Conservation (phyloP, 2,329 filamentous ascomycete species). For the Penicillium rolfsii region DNA sequence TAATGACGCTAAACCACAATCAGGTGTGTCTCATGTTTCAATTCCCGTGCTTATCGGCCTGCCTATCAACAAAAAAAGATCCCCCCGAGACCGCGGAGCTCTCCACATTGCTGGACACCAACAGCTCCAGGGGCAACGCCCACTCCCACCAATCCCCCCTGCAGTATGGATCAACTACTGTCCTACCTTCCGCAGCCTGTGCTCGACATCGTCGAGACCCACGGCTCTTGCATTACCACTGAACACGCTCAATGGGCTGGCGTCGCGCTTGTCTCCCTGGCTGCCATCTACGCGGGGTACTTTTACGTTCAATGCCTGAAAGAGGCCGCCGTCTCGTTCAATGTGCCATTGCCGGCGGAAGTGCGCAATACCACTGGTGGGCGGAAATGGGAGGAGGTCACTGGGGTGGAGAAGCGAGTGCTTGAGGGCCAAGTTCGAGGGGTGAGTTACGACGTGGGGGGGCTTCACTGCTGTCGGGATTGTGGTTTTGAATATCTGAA, state of each 20-base stretch:
- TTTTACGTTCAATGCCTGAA: slow-evolving; percentile 33
- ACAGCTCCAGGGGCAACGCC: slow-evolving; percentile 14
- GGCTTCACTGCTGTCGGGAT: neutral
- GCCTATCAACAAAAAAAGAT: slow-evolving; percentile 22
- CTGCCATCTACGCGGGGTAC: slow-evolving; percentile 38
- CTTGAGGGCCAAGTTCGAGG: slow-evolving; percentile 44
- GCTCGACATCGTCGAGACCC: slow-evolving; percentile 23
- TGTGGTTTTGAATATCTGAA: neutral
- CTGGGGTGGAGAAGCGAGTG: slow-evolving; percentile 39
- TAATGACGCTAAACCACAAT: neutral
- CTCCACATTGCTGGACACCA: slow-evolving; percentile 45
- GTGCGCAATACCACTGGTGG: slow-evolving; percentile 37
- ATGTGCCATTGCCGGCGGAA: slow-evolving; percentile 43
- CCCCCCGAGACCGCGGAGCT: slow-evolving; percentile 17
- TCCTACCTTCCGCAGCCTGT: slow-evolving; percentile 29
- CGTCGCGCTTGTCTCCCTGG: slow-evolving; percentile 35
- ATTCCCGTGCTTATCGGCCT: slow-evolving; percentile 14
- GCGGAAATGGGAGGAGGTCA: slow-evolving; percentile 42
- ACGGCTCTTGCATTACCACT: slow-evolving; percentile 18
- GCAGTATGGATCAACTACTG: slow-evolving; percentile 33
- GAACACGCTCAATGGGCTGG: slow-evolving; percentile 31
- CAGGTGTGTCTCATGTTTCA: neutral
- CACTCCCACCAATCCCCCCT: slow-evolving; percentile 21
- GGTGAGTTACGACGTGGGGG: slow-evolving; percentile 32
- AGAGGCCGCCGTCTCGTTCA: slow-evolving; percentile 44